These are phyloP conservation scores for Nemania sp. DNA, from an alignment of 2,329 filamentous ascomycete species.

Conservation along the genomic window DNA sequence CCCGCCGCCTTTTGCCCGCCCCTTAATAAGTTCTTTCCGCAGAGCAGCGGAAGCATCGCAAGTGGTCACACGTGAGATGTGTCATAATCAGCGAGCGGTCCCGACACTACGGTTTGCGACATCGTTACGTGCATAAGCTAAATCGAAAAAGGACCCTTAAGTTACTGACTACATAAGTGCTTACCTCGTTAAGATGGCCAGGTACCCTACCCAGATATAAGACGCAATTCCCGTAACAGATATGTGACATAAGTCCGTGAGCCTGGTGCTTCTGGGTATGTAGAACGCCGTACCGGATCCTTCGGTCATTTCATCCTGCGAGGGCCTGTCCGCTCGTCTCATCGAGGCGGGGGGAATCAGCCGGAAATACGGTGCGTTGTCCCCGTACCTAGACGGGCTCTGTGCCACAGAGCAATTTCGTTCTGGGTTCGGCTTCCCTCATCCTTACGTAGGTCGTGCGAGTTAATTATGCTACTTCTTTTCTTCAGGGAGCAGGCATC, in stretches of 20 bases:
- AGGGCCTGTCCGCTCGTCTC: constrained; percentile 3
- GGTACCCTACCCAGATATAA: constrained; percentile 10
- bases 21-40: not conserved
- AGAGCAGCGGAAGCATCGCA: constrained; percentile 15
- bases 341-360: constrained; percentile 7
- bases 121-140: constrained; percentile 34
- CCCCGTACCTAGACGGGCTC: constrained; percentile 17
- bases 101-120: constrained; percentile 32
- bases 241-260: constrained; percentile 21
- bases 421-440: constrained; percentile 1
- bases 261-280: constrained; percentile 1
- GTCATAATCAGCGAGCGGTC: constrained; percentile 34
- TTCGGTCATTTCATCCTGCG: constrained; percentile 21
- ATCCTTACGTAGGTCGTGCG: not conserved
- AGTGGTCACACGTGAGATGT: constrained; percentile 5
- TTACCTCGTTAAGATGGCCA: not conserved
- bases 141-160: constrained; percentile 13
- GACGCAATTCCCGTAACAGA: constrained; percentile 20
- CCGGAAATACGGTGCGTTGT: constrained; percentile 35
- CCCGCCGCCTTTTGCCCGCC: constrained; percentile 5
- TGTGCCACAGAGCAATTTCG: not conserved
- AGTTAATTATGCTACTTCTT: constrained; percentile 26
- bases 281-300: constrained; percentile 30
- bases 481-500: not conserved
- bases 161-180: not conserved